Evolutionary conservation across 179 eudicot genomes (phyloP).

Genomic region (Beta corolliflora): DNA sequence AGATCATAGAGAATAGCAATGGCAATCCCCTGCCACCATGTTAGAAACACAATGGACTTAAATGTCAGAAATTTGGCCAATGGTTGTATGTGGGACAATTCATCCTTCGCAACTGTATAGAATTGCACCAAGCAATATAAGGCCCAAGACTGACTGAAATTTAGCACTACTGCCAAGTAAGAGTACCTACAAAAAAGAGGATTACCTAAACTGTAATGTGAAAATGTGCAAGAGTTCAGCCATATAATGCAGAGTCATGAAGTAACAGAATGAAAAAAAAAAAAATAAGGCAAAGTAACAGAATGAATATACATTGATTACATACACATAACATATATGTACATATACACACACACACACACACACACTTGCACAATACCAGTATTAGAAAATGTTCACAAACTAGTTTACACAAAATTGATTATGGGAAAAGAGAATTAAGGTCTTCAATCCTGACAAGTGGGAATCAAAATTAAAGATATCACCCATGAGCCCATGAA

Average conservation of each 20-base stretch:
- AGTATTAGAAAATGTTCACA: background rate
- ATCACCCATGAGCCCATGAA: background rate
- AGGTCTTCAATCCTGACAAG: background rate
- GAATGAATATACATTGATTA: background rate
- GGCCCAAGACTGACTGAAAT: slow-evolving; percentile 99
- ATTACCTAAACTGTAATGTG: background rate
- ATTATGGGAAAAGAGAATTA: background rate
- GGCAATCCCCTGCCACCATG: slow-evolving; percentile 99
- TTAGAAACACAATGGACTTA: slow-evolving; percentile 94
- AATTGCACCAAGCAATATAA: slow-evolving; percentile 93
- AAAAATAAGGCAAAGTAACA: background rate
- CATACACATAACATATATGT: background rate
- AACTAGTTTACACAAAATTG: background rate
- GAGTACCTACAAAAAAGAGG: slow-evolving; percentile 69
- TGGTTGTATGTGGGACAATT: slow-evolving; percentile 86
- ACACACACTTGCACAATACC: background rate
- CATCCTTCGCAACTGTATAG: slow-evolving; percentile 81
- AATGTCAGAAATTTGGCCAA: slow-evolving; percentile 89
- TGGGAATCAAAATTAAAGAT: background rate
- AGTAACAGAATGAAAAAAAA: background rate
- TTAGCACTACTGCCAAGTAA: slow-evolving; percentile 84
- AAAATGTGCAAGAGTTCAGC: background rate
- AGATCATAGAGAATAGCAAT: slow-evolving; percentile 76
- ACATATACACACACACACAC: background rate
- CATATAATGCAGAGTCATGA: background rate